Evolutionary conservation across 208 protist species (phyloP).

Genomic region (Acanthamoeba lenticulata): DNA sequence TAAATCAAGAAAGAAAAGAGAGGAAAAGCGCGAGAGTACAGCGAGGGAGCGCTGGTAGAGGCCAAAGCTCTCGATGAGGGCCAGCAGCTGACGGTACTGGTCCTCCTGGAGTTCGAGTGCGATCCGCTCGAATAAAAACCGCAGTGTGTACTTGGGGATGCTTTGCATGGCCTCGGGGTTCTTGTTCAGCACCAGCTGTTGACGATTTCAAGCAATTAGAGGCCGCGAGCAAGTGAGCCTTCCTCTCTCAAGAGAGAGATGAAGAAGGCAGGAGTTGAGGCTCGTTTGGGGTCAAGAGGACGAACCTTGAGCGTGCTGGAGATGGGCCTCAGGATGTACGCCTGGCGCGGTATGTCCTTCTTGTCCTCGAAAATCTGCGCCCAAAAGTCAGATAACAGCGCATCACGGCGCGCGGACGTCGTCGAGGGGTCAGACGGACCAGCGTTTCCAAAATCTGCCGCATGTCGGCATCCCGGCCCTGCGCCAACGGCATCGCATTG

Average conservation of each 20-base stretch:
- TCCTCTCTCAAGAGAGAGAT: too few species aligned
- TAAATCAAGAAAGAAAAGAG: too few species aligned
- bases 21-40: too few species aligned
- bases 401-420: too few species aligned
- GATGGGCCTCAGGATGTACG: conserved; percentile 43
- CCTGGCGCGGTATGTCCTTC: not conserved
- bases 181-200: conserved; percentile 64
- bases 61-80: conserved; percentile 39
- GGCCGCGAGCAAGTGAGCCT: too few species aligned
- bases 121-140: conserved; percentile 42
- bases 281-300: too few species aligned
- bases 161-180: not conserved
- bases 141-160: conserved; percentile 55
- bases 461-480: not conserved
- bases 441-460: not conserved
- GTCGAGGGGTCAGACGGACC: not conserved
- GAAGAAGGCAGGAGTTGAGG: too few species aligned
- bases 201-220: too few species aligned
- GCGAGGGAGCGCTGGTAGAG: not conserved
- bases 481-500: not conserved
- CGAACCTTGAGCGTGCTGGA: conserved; percentile 59
- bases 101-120: conserved; percentile 50
- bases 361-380: too few species aligned
- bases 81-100: conserved; percentile 54
- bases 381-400: too few species aligned